These are phyloP conservation scores for Cryphonectria nitschkei DNA, from an alignment of 2,329 filamentous ascomycete genomes.

Conservation along the genomic window DNA sequence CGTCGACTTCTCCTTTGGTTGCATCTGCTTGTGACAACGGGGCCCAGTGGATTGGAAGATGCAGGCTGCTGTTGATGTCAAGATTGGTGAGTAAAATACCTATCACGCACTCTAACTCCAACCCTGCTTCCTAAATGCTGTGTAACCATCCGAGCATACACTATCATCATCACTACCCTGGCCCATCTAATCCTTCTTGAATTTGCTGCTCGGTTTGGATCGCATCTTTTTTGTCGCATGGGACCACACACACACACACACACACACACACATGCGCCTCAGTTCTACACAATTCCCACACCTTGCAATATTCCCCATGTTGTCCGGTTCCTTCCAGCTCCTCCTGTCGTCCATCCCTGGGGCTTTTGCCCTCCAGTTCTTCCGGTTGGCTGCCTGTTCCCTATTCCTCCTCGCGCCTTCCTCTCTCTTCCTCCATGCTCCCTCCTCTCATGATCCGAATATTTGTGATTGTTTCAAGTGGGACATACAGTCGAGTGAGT, in stretches of 20 bases:
- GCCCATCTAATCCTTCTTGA: neutral
- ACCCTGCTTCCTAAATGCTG: neutral
- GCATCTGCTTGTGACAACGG: slow-evolving; percentile 4
- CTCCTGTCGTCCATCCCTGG: slow-evolving; percentile 6
- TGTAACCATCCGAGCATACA: neutral
- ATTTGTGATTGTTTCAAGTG: slow-evolving; percentile 6
- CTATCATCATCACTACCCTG: neutral
- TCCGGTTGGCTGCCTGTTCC: slow-evolving; percentile 7
- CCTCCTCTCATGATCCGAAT: neutral
- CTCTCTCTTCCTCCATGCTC: neutral
- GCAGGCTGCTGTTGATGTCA: slow-evolving; percentile 28
- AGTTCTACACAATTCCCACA: neutral
- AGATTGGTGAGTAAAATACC: slow-evolving; percentile 25
- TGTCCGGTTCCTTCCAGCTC: slow-evolving; percentile 12
- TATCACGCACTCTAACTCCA: slow-evolving; percentile 5
- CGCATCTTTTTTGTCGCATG: neutral
- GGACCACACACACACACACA: neutral
- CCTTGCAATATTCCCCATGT: neutral
- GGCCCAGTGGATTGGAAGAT: slow-evolving; percentile 24
- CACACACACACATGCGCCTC: neutral
- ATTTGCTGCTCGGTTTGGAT: neutral
- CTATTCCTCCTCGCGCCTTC: neutral
- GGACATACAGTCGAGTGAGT: neutral
- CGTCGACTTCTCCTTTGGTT: slow-evolving; percentile 7
- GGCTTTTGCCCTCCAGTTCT: slow-evolving; percentile 9